phyloP scores from a whole-genome alignment of 1,284 basidiomycete genomes.

The Ganoderma lucidum region DNA sequence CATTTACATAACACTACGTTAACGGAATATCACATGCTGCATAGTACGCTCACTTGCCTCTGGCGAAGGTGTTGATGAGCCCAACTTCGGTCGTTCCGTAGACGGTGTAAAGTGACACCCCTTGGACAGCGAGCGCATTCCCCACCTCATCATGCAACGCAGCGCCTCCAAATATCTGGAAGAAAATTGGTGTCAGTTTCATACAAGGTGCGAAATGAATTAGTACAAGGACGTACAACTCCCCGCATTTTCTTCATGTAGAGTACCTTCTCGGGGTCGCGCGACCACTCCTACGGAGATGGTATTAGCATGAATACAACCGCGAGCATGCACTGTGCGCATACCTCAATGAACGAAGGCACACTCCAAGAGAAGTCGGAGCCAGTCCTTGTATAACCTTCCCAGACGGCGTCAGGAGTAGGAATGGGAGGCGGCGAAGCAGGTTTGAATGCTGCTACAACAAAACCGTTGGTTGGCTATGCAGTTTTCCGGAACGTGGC shows the following conservation, averaged over 20 bases:
- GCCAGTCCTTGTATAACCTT: constrained; percentile 25
- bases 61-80: constrained; percentile 28
- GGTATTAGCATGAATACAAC: background rate
- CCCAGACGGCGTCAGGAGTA: constrained; percentile 32
- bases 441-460: constrained; percentile 29
- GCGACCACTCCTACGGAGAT: constrained; percentile 28
- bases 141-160: constrained; percentile 19
- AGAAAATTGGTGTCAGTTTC: background rate
- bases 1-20: too few relatives aligned
- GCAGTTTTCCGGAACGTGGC: background rate
- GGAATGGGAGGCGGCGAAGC: constrained; percentile 29
- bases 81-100: constrained; percentile 35
- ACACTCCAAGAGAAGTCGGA: constrained; percentile 35
- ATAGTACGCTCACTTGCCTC: constrained; percentile 17
- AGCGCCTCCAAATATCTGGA: constrained; percentile 13
- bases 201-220: background rate
- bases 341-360: constrained; percentile 41
- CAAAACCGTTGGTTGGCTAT: constrained; percentile 16
- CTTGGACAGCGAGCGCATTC: constrained; percentile 19
- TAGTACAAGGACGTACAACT: background rate
- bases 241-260: constrained; percentile 31
- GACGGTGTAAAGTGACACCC: constrained; percentile 11
- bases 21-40: background rate
- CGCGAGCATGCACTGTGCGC: background rate
- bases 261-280: constrained; percentile 29